Evolutionary conservation across 441 rosid genomes (phyloP).

Genomic region (Aquilaria agallochum): DNA sequence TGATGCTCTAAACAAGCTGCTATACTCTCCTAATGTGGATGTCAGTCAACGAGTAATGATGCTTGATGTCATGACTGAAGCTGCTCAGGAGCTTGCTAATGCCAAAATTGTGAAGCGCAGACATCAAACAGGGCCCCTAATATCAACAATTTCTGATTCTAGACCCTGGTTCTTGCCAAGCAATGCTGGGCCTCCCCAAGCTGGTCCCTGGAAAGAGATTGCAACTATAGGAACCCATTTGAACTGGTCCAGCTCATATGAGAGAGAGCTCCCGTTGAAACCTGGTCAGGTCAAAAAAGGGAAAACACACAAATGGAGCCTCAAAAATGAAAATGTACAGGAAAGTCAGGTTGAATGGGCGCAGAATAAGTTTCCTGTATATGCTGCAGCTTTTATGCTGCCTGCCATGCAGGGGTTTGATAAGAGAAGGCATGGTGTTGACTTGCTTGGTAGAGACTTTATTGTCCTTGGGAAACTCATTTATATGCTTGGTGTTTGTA

Average conservation of each 20-base stretch:
- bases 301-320: slow-evolving; percentile 82
- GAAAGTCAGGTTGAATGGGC: slow-evolving; percentile 50
- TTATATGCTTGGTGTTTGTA: slow-evolving; percentile 92
- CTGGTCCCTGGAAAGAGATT: slow-evolving; percentile 78
- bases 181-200: slow-evolving; percentile 61
- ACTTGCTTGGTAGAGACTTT: slow-evolving; percentile 91
- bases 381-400: slow-evolving; percentile 97
- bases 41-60: slow-evolving; percentile 97
- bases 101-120: slow-evolving; percentile 56
- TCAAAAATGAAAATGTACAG: slow-evolving; percentile 39
- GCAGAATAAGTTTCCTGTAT: slow-evolving; percentile 78
- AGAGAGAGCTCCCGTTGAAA: slow-evolving; percentile 80
- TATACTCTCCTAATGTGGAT: slow-evolving; percentile 89
- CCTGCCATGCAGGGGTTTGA: slow-evolving; percentile 98
- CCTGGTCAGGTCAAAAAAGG: slow-evolving; percentile 59
- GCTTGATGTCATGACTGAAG: slow-evolving; percentile 92
- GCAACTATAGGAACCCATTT: slow-evolving; percentile 56
- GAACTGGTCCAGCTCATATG: slow-evolving; percentile 78
- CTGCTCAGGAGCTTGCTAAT: slow-evolving; percentile 88
- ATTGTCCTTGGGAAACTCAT: slow-evolving; percentile 93
- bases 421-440: slow-evolving; percentile 91
- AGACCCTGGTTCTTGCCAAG: slow-evolving; percentile 97
- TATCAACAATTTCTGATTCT: slow-evolving; percentile 72
- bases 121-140: slow-evolving; percentile 43
- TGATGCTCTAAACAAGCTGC: slow-evolving; percentile 50